Evolutionary conservation across 108 stramenopile genomes (phyloP), one percentile per base, ranked within the genome.

Genomic region (Asterionellopsis glacialis): DNA sequence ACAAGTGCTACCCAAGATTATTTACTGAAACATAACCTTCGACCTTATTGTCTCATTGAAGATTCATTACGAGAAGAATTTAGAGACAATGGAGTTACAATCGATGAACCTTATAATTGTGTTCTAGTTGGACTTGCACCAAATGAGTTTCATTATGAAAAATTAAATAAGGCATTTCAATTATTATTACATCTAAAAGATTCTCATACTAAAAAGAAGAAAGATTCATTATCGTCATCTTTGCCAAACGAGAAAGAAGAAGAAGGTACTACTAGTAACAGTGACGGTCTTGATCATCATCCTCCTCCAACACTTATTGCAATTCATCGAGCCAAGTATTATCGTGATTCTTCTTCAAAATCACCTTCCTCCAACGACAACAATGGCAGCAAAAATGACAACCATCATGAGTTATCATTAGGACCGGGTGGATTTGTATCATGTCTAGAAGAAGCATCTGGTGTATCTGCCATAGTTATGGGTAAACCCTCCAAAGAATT

Each of bases 71-170:
- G 72, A 16, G 41, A 71, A 43, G 81, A 83, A 51, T 76, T 79
- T 24, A n/a, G 40, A 21, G 57, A 48, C 0, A 43, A 64, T 16
- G 68, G 65, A 57, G 48, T 21, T 45, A 24, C 59, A 67, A 41
- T n/a, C n/a, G n/a, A n/a, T n/a, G 70, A 57, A 19, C 50, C 61
- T 50, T 27, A 61, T 39, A 72, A 86, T 63, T 79, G 73, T 53
- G 88, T 90, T 9, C 48, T 90, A 14, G 73, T 90, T 28, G 88
- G 85, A 19, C 68, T 90, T 51, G 83, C 88, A 33, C 88, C 88
- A 12, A 52, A 59, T 11, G 66, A 74, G 59, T 75, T 83, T 16
- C 39, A 82, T 48, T 90, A 90, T 55, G 68, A 77, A 12, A 67
- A 55, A 11, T 47, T 90, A 58, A 90, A 90, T 57, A 41, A 44